phyloP scores from a whole-genome alignment of 768 basidiomycete genomes.

The Boletus edulis region DNA sequence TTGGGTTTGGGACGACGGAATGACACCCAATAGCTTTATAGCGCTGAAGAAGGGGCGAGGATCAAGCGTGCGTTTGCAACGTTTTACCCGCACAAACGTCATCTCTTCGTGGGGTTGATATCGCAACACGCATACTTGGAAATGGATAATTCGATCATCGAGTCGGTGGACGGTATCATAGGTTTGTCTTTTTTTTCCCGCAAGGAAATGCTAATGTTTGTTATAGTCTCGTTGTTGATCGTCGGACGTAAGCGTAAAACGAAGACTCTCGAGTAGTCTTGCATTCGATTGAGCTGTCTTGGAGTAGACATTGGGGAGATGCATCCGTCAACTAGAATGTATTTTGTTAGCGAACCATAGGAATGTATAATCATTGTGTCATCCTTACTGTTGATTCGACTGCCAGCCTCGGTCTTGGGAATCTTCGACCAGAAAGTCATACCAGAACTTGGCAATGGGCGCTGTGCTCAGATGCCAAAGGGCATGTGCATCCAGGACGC shows the following conservation, averaged over 20 bases:
- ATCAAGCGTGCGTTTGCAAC: constrained; percentile 31
- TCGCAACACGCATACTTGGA: constrained; percentile 37
- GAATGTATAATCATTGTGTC: not conserved
- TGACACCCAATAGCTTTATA: constrained; percentile 24
- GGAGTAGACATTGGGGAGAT: not conserved
- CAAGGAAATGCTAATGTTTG: not conserved
- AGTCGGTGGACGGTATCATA: constrained; percentile 36
- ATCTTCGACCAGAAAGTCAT: constrained; percentile 77
- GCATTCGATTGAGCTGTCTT: not conserved
- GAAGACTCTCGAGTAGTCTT: constrained; percentile 5
- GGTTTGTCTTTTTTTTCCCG: constrained; percentile 21
- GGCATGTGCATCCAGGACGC: constrained; percentile 85
- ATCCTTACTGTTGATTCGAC: constrained; percentile 33
- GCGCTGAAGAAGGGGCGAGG: constrained; percentile 24
- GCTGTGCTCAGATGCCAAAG: constrained; percentile 91
- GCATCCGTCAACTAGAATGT: constrained; percentile 13
- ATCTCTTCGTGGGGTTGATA: constrained; percentile 33
- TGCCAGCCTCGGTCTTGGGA: constrained; percentile 70
- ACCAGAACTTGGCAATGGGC: constrained; percentile 79
- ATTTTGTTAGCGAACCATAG: constrained; percentile 6
- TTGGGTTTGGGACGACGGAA: not conserved
- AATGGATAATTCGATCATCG: constrained; percentile 29
- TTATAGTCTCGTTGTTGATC: constrained; percentile 33
- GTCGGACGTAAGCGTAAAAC: constrained; percentile 29
- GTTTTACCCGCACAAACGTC: constrained; percentile 35